A percentile compares a stretch with the other conserved stretches of the same genome.
Evolutionary conservation across 1,284 basidiomycete species (phyloP).

Genomic region (Thecaphora frezii): DNA sequence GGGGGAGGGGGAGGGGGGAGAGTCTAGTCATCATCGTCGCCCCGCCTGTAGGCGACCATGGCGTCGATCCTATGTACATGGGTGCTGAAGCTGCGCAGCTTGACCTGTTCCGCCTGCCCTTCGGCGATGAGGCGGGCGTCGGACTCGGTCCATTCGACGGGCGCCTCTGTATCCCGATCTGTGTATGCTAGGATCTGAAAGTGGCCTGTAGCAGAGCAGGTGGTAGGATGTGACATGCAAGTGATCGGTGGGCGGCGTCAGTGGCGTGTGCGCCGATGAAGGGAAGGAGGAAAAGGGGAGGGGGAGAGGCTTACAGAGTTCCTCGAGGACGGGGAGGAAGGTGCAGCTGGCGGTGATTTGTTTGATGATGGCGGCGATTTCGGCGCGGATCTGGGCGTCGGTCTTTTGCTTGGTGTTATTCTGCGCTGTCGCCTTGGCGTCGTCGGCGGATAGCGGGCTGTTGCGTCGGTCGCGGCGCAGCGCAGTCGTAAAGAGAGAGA

Average conservation of each 20-base stretch:
- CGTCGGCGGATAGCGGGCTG: neutral
- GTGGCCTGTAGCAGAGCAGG: conserved; percentile 59
- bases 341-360: conserved; percentile 96
- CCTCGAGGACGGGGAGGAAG: conserved; percentile 90
- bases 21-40: conserved; percentile 57
- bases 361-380: conserved; percentile 96
- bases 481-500: too few relatives aligned
- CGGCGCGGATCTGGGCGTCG: conserved; percentile 91
- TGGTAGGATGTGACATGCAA: neutral
- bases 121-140: conserved; percentile 93
- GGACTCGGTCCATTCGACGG: conserved; percentile 89
- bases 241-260: neutral
- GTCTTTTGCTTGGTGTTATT: conserved; percentile 61
- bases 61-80: conserved; percentile 61
- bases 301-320: conserved; percentile 72
- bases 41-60: conserved; percentile 60
- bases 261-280: too few relatives aligned
- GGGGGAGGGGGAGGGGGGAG: neutral
- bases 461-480: too few relatives aligned
- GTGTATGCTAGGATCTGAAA: conserved; percentile 93
- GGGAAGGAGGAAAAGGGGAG: neutral
- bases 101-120: conserved; percentile 93
- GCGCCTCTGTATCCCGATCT: conserved; percentile 70
- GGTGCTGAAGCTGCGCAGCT: conserved; percentile 60
- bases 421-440: neutral